Conservation (phyloP, 495 filamentous ascomycete species). For the Neurospora cerealis region DNA sequence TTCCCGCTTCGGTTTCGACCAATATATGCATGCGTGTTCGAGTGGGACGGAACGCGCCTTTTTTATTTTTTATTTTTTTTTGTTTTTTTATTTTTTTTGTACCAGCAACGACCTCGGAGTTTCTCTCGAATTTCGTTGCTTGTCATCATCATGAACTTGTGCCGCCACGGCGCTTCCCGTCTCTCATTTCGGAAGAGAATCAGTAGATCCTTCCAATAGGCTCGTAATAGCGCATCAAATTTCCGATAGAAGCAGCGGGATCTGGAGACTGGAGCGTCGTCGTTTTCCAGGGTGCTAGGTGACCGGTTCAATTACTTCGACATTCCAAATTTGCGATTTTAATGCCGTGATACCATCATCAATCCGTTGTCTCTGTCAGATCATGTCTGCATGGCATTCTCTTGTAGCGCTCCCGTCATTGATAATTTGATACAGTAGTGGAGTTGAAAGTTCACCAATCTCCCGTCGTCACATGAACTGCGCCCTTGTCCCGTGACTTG, state of each 20-base stretch:
- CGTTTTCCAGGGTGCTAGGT: background rate
- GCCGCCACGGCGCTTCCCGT: background rate
- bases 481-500: background rate
- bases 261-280: background rate
- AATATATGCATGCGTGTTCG: background rate
- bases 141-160: background rate
- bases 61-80: background rate
- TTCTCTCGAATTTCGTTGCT: background rate
- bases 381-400: background rate
- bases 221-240: background rate
- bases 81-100: no score
- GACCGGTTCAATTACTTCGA: background rate
- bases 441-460: background rate
- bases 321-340: background rate
- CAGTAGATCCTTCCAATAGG: background rate
- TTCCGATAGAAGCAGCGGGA: background rate
- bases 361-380: background rate
- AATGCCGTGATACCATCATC: background rate
- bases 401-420: background rate
- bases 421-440: background rate
- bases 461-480: background rate
- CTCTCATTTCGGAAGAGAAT: background rate
- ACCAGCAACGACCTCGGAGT: background rate
- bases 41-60: background rate
- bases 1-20: background rate